Conservation (phyloP, 208 protist species). For the Histomonas meleagridis region DNA sequence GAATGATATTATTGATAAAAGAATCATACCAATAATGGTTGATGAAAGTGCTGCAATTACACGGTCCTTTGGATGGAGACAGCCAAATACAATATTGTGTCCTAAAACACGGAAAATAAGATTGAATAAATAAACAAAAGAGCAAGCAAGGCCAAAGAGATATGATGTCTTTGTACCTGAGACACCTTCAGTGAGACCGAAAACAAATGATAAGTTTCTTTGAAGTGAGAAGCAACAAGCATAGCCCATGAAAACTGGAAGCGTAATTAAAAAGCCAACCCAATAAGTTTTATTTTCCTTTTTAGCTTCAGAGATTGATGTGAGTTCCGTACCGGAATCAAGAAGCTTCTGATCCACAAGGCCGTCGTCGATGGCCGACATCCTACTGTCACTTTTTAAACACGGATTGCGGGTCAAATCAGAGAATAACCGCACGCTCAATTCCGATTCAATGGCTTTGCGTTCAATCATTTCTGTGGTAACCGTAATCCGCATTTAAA, state of each 20-base stretch:
- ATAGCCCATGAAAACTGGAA: constrained; percentile 32
- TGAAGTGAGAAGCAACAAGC: constrained; percentile 2
- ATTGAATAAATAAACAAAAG: neutral
- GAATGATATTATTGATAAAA: neutral
- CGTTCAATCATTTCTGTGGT: too few relatives aligned
- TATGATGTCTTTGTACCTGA: neutral
- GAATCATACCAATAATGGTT: neutral
- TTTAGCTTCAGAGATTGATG: too few relatives aligned
- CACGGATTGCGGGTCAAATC: too few relatives aligned
- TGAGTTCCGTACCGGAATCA: neutral
- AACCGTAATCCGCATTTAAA: too few relatives aligned
- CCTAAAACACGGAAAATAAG: constrained; percentile 28
- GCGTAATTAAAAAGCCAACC: neutral
- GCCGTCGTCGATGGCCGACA: too few relatives aligned
- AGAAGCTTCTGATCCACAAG: neutral
- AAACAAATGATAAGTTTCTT: neutral
- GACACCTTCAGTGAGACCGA: constrained; percentile 1
- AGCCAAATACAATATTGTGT: constrained; percentile 15
- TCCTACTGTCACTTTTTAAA: too few relatives aligned
- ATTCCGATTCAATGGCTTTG: too few relatives aligned
- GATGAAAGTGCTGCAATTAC: neutral
- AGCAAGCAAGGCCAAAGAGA: neutral
- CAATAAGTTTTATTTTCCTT: neutral
- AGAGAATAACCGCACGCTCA: too few relatives aligned
- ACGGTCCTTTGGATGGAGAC: neutral